A percentile compares a stretch with the other conserved stretches of the same genome.
Evolutionary conservation across 306 rosid species (phyloP).

Genomic region (Echinosophora koreensis): DNA sequence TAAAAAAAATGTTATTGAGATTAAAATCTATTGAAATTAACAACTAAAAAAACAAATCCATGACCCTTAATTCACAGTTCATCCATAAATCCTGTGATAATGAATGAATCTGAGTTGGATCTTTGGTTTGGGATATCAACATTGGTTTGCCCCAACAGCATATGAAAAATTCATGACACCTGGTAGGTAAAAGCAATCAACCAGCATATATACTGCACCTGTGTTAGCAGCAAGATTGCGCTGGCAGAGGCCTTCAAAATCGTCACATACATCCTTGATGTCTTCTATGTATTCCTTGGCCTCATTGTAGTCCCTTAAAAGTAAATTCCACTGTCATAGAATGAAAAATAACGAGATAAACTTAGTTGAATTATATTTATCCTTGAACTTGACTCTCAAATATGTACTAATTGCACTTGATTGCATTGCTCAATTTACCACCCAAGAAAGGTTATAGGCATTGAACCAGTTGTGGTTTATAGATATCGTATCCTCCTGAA

Average conservation of each 20-base stretch:
- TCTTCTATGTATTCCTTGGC: conserved; percentile 96
- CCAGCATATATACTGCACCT: conserved; percentile 40
- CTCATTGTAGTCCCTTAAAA: conserved; percentile 79
- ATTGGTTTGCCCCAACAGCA: conserved; percentile 33
- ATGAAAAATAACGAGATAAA: conserved; percentile 41
- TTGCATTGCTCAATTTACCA: conserved; percentile 62
- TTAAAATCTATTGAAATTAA: conserved; percentile 26
- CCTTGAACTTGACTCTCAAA: conserved; percentile 25
- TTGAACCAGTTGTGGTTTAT: conserved; percentile 99
- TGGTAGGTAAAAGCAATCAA: conserved; percentile 27
- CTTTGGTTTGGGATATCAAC: conserved; percentile 8
- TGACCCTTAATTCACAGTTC: neutral
- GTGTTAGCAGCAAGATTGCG: conserved; percentile 92
- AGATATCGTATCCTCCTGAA: conserved; percentile 94
- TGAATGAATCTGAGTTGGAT: neutral
- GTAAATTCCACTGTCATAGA: conserved; percentile 82
- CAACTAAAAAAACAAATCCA: neutral
- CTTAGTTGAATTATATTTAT: conserved; percentile 39
- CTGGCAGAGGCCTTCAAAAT: conserved; percentile 95
- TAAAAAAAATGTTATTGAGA: neutral
- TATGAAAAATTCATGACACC: conserved; percentile 24
- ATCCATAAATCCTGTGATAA: conserved; percentile 25
- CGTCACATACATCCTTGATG: conserved; percentile 86
- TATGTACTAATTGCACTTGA: conserved; percentile 44
- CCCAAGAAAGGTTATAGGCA: conserved; percentile 80